Conservation (phyloP, 192 early-diverging fungal genomes). For the Piromyces sp. region DNA sequence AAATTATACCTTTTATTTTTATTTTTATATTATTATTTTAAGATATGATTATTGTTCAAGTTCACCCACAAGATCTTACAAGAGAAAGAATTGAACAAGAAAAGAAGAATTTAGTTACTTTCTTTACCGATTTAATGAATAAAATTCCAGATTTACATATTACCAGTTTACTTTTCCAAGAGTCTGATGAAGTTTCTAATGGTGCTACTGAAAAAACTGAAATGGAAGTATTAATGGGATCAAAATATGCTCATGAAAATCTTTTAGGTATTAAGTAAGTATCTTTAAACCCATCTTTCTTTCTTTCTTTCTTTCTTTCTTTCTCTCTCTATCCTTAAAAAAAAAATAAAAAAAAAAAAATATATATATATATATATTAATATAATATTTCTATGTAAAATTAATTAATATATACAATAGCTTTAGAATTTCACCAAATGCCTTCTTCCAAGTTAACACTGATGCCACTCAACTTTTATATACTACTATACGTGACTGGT, state of each 20-base stretch:
- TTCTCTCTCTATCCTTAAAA: not conserved
- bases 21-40: not conserved
- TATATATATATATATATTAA: no score
- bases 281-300: no score
- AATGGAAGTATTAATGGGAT: conserved; percentile 25
- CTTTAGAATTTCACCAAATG: conserved; percentile 51
- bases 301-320: not conserved
- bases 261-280: conserved; percentile 22
- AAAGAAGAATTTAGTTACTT: conserved; percentile 6
- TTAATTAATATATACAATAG: not conserved
- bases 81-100: conserved; percentile 15
- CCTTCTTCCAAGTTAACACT: conserved; percentile 72
- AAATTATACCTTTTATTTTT: no score
- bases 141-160: not conserved
- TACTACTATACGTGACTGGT: conserved; percentile 24
- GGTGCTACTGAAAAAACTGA: conserved; percentile 30
- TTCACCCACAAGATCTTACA: conserved; percentile 22
- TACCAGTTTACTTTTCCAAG: conserved; percentile 7
- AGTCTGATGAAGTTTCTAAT: conserved; percentile 25
- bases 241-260: conserved; percentile 39
- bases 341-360: conserved; percentile 7
- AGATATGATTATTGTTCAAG: conserved; percentile 46
- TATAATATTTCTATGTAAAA: no score
- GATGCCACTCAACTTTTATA: conserved; percentile 50
- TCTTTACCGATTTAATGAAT: not conserved